Base-by-base conservation (phyloP, 768 basidiomycete genomes). In the Suillus sp. region DNA sequence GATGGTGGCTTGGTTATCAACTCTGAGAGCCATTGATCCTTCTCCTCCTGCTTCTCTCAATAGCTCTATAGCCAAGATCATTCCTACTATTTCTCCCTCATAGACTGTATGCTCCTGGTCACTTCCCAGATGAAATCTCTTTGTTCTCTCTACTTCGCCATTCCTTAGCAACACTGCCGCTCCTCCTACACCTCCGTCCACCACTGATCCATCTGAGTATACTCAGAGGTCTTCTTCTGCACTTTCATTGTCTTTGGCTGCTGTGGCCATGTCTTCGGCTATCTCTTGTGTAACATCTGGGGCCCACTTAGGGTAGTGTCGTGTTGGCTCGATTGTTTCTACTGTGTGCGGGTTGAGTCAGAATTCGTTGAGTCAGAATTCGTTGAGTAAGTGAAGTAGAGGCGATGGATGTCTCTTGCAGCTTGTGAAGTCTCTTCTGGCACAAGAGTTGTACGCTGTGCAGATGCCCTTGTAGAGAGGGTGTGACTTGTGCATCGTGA, bases 11-110 rank as follows among this genome's bases (percentile, higher is more conserved):
- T 70, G 66, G 37, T 67, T 68, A 27, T 60, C 59, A 2, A 47
- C 4, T 20, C 42, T 9, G 10, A 60, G 35, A 18, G 42, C 42
- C 10, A 47, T 8, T 5, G 22, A 32, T n/a, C 59, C 42, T 43
- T 1, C 5, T 14, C 59, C 11, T 14, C 59, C 13, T 34, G 3
- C 30, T 0, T 60, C 22, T 40, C 18, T 40, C 18, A 79, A 40
- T 11, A 79, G 66, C 6, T 75, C 65, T 2, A 72, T 13, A 0
- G 65, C 74, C 4, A 79, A 61, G 0, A 72, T 38, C 4, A 74
- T 54, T 0, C 74, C 77, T 7, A 74, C 70, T 1, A 69, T n/a
- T 56, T 79, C 75, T 1, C 69, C 76, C 60, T 76, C 72, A 42
- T 72, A 74, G 0, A 75, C 72, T 1, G 68, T 74, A 64, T 77